Evolutionary conservation across 306 rosid genomes (phyloP).

Genomic region (Ormosia semicastrata): DNA sequence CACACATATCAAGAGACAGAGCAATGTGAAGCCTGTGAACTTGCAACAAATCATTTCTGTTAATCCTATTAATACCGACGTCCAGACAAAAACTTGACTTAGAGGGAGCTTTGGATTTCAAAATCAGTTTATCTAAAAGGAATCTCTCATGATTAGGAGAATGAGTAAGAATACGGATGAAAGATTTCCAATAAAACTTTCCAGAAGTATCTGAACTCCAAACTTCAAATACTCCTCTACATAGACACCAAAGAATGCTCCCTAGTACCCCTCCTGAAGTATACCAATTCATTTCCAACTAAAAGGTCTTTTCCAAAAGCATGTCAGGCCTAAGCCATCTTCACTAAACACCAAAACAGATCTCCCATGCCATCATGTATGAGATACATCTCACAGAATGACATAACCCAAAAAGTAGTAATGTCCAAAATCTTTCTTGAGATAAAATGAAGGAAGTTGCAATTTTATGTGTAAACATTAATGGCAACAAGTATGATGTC

Average conservation of each 20-base stretch:
- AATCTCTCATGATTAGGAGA: neutral
- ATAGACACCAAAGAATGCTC: neutral
- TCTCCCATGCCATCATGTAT: slow-evolving; percentile 7
- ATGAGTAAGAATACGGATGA: neutral
- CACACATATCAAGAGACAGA: neutral
- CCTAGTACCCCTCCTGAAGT: neutral
- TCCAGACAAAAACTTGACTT: neutral
- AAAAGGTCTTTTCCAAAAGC: neutral
- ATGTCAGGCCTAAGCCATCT: neutral
- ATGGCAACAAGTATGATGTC: neutral
- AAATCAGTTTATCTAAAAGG: neutral
- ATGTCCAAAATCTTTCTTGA: neutral
- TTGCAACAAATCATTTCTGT: neutral
- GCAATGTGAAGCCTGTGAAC: neutral
- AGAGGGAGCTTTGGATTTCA: neutral
- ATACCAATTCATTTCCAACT: slow-evolving; percentile 13
- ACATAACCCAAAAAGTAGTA: neutral
- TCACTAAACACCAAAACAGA: slow-evolving; percentile 13
- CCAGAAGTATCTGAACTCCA: neutral
- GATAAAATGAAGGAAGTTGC: neutral
- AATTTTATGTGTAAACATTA: neutral
- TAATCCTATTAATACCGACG: neutral
- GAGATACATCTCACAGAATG: slow-evolving; percentile 12
- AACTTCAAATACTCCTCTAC: neutral
- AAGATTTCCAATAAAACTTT: neutral